Evolutionary conservation across 352 stramenopile species (phyloP).

Genomic region (Plasmopara muralis): DNA sequence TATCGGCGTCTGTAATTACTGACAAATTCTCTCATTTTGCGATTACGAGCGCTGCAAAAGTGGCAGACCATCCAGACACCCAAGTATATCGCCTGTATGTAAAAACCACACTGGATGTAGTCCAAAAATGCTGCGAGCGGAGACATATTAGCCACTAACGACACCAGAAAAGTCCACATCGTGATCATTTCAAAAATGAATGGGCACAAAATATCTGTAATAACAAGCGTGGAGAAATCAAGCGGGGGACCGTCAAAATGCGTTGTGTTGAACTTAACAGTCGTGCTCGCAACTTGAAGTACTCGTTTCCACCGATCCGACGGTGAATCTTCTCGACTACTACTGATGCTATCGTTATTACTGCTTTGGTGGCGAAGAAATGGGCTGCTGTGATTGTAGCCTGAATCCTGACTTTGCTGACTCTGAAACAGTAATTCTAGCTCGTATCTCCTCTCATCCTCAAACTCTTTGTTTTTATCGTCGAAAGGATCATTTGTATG

Average conservation of each 20-base stretch:
- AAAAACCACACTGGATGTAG: conserved; percentile 80
- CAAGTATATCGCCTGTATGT: conserved; percentile 64
- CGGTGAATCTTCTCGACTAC: conserved; percentile 16
- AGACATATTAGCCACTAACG: conserved; percentile 56
- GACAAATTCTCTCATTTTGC: conserved; percentile 84
- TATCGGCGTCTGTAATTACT: conserved; percentile 78
- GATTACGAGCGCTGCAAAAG: conserved; percentile 79
- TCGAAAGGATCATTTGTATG: conserved; percentile 64
- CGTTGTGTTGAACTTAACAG: conserved; percentile 67
- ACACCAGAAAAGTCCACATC: conserved; percentile 55
- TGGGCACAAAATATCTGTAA: conserved; percentile 79
- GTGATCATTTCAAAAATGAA: conserved; percentile 77
- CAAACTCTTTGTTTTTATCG: conserved; percentile 65
- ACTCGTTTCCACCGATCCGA: conserved; percentile 69
- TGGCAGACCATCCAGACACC: conserved; percentile 77
- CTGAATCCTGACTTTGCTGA: conserved; percentile 34
- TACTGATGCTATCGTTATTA: conserved; percentile 23
- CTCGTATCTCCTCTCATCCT: conserved; percentile 60
- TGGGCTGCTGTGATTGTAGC: conserved; percentile 14
- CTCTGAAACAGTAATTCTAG: conserved; percentile 55
- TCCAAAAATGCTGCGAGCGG: conserved; percentile 68
- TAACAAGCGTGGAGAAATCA: conserved; percentile 79
- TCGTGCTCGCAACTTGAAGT: conserved; percentile 54
- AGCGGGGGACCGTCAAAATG: conserved; percentile 73
- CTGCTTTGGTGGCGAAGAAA: conserved; percentile 20